These are phyloP conservation scores for Rutidosis leptorrhynchoides DNA, from an alignment of 129 eudicot species.

Conservation along the genomic window DNA sequence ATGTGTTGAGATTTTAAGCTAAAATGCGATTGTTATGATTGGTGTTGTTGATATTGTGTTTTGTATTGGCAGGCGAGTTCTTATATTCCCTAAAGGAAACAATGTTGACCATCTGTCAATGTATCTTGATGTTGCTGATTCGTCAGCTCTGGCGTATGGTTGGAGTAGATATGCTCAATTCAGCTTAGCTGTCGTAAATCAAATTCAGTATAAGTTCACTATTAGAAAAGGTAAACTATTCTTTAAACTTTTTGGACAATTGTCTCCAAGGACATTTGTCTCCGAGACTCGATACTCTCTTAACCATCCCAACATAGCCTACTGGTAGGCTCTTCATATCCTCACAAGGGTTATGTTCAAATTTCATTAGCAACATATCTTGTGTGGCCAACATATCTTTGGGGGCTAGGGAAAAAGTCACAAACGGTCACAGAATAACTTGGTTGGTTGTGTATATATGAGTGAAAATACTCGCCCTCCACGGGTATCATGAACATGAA, in stretches of 20 bases:
- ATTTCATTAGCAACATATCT: no score
- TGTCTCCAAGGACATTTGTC: no score
- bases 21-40: conserved; percentile 6
- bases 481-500: no score
- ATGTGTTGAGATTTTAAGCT: not conserved
- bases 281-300: no score
- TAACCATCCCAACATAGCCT: no score
- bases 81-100: conserved; percentile 85
- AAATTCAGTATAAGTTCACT: conserved; percentile 51
- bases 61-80: conserved; percentile 59
- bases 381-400: no score
- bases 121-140: conserved; percentile 91
- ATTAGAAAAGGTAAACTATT: conserved; percentile 62
- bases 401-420: no score
- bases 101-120: conserved; percentile 79
- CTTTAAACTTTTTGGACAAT: not conserved
- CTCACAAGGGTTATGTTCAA: no score
- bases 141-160: conserved; percentile 64
- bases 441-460: no score
- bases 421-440: no score
- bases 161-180: conserved; percentile 93
- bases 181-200: conserved; percentile 75
- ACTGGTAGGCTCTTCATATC: no score
- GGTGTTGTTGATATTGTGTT: conserved; percentile 16
- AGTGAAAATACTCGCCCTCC: no score